Conservation (phyloP, 306 rosid species). For the Sphenostylis stenocarpa region DNA sequence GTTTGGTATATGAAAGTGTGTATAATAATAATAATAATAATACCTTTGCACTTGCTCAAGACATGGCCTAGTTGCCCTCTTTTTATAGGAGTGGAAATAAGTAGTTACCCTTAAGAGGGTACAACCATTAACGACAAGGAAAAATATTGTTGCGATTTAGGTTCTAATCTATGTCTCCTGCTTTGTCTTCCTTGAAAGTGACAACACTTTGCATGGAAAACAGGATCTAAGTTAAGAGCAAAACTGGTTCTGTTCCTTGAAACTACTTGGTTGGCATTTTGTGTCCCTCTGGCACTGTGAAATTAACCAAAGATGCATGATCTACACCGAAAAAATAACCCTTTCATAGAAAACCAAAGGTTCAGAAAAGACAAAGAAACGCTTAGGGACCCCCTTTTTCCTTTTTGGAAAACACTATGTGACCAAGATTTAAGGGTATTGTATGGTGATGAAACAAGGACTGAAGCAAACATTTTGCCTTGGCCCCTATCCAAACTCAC, state of each 20-base stretch:
- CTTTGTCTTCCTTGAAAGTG: slow-evolving; percentile 47
- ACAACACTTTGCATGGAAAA: slow-evolving; percentile 41
- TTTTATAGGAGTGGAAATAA: slow-evolving; percentile 41
- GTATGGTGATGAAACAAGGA: background rate
- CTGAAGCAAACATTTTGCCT: background rate
- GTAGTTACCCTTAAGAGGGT: slow-evolving; percentile 20
- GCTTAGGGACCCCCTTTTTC: slow-evolving; percentile 23
- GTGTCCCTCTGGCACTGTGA: background rate
- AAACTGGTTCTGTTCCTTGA: slow-evolving; percentile 26
- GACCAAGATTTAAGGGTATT: background rate
- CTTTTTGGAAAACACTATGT: background rate
- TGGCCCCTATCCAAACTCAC: slow-evolving; percentile 4
- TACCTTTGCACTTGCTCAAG: slow-evolving; percentile 16
- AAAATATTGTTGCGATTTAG: slow-evolving; percentile 31
- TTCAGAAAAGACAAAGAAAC: background rate
- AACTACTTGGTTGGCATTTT: background rate
- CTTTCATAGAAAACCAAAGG: background rate
- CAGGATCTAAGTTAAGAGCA: slow-evolving; percentile 41
- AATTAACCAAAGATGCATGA: slow-evolving; percentile 6
- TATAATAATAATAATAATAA: background rate
- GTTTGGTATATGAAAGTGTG: background rate
- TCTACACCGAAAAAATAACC: background rate
- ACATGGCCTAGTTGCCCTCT: slow-evolving; percentile 2
- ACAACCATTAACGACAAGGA: slow-evolving; percentile 23
- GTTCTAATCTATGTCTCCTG: slow-evolving; percentile 53